Percentiles rank a stretch among this genome's conserved stretches.
phyloP scores from a whole-genome alignment of 2,329 filamentous ascomycete species.

The Pseudogymnoascus sp. region DNA sequence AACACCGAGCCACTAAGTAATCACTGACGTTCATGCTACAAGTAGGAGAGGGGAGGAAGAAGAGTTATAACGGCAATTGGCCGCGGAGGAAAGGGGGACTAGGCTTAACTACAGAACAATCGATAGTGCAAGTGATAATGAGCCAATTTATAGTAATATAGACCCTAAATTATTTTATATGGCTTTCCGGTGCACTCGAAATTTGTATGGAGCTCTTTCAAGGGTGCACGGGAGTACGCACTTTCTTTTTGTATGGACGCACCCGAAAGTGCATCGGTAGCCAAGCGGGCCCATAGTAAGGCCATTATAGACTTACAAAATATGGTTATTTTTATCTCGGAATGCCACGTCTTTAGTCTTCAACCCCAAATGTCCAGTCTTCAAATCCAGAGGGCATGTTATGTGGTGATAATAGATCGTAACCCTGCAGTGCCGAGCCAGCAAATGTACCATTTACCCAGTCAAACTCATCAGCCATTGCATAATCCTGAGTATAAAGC shows the following conservation, averaged over 20 bases:
- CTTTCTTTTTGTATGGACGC: too few relatives aligned
- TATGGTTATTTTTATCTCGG: neutral
- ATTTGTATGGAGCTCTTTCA: too few relatives aligned
- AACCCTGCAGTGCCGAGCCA: neutral
- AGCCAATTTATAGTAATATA: too few relatives aligned
- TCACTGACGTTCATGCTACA: neutral
- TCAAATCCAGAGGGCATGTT: neutral
- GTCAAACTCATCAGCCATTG: neutral
- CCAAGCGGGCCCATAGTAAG: too few relatives aligned
- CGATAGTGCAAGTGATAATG: too few relatives aligned
- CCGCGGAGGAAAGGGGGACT: neutral
- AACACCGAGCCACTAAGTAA: neutral
- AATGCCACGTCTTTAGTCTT: neutral
- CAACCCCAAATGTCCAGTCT: neutral
- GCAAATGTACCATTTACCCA: neutral
- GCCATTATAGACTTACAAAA: too few relatives aligned
- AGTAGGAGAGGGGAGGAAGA: neutral
- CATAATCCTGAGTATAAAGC: neutral
- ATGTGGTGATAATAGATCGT: neutral
- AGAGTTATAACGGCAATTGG: neutral
- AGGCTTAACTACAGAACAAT: too few relatives aligned
- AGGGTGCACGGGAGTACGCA: too few relatives aligned
- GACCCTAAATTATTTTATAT: too few relatives aligned
- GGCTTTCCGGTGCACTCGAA: too few relatives aligned
- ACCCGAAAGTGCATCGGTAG: too few relatives aligned